A percentile compares a stretch with the other conserved stretches of the same genome.
Evolutionary conservation across 345 rosid species (phyloP).

Genomic region (Salix suchowensis): DNA sequence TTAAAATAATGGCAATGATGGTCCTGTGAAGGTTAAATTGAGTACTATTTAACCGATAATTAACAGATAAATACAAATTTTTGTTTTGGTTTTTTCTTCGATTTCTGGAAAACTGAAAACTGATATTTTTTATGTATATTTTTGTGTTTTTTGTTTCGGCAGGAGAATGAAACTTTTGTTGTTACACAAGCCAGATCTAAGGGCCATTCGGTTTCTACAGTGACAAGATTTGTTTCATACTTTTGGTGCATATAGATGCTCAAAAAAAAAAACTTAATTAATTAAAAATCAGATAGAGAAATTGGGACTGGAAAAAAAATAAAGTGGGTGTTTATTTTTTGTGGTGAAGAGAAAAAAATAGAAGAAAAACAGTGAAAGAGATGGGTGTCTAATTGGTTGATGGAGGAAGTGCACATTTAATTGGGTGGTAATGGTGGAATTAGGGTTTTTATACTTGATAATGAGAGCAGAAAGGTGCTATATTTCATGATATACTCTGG

Average conservation of each 20-base stretch:
- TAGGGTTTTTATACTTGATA: background rate
- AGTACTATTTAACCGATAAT: background rate
- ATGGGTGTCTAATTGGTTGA: background rate
- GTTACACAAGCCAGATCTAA: slow-evolving; percentile 22
- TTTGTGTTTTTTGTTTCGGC: slow-evolving; percentile 40
- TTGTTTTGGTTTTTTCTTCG: background rate
- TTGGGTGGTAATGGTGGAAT: background rate
- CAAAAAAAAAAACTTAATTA: background rate
- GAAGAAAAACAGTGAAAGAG: background rate
- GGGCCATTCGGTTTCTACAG: slow-evolving; percentile 33
- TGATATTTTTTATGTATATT: slow-evolving; percentile 45
- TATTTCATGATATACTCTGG: background rate
- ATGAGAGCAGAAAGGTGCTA: background rate
- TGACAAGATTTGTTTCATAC: slow-evolving; percentile 21
- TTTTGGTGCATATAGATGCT: background rate
- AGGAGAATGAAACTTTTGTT: slow-evolving; percentile 50
- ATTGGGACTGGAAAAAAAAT: background rate
- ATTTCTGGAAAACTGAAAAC: slow-evolving; percentile 38
- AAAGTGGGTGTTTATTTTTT: background rate
- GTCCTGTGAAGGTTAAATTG: slow-evolving; percentile 14
- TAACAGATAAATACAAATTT: slow-evolving; percentile 24
- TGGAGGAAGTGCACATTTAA: background rate
- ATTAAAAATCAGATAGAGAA: background rate
- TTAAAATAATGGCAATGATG: slow-evolving; percentile 7
- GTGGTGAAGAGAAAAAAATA: background rate